phyloP scores from a whole-genome alignment of 257 asterid genomes.

The Leptodermis oblonga region DNA sequence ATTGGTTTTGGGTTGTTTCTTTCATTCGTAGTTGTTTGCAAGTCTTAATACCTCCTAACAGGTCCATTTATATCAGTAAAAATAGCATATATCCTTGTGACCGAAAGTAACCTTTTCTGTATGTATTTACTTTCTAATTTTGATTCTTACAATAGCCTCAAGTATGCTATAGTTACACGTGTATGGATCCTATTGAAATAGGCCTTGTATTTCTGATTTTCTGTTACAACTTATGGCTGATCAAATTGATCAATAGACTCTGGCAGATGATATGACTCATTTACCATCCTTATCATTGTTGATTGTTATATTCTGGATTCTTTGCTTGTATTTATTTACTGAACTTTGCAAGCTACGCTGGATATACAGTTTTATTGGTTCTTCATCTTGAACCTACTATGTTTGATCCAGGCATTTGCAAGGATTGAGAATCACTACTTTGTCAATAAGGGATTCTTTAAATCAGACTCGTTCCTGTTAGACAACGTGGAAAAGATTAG shows the following conservation, averaged over 20 bases:
- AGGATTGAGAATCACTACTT: conserved; percentile 99
- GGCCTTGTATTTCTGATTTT: neutral
- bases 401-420: conserved; percentile 75
- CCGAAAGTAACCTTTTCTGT: neutral
- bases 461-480: conserved; percentile 73
- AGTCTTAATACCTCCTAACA: neutral
- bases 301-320: neutral
- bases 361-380: neutral
- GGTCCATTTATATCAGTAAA: neutral
- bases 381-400: conserved; percentile 15
- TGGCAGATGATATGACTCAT: neutral
- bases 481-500: conserved; percentile 81
- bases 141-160: neutral
- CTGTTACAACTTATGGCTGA: too few relatives aligned
- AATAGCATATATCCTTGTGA: neutral
- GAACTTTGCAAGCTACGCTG: neutral
- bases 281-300: neutral
- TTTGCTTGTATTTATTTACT: neutral
- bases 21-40: neutral
- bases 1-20: too few relatives aligned
- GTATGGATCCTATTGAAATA: neutral
- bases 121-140: neutral
- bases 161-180: too few relatives aligned
- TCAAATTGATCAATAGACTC: neutral
- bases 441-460: conserved; percentile 79